These are phyloP conservation scores for Globisporangium uncinulatum DNA, from an alignment of 352 stramenopile species.

Conservation along the genomic window DNA sequence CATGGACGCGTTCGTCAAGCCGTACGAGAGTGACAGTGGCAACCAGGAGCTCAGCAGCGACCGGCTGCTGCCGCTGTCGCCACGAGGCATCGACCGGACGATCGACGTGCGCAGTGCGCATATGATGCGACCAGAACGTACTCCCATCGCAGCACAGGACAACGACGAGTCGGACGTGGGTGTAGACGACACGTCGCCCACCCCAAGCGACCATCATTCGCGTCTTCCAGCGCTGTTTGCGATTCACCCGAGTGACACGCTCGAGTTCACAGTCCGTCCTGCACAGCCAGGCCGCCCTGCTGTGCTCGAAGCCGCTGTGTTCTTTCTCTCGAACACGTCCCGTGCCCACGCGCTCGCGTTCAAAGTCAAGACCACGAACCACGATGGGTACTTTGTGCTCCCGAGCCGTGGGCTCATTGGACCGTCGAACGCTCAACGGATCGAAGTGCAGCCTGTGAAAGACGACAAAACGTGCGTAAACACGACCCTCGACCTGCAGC, in stretches of 20 bases:
- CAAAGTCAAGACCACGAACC: constrained; percentile 80
- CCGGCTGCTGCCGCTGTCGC: background rate
- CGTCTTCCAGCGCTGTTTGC: constrained; percentile 17
- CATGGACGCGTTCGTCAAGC: constrained; percentile 7
- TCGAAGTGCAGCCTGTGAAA: constrained; percentile 50
- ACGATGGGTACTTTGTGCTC: constrained; percentile 68
- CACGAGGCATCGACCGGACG: constrained; percentile 8
- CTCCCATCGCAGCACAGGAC: too few relatives aligned
- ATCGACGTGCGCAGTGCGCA: constrained; percentile 4
- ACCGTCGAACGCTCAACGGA: constrained; percentile 45
- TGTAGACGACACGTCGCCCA: background rate
- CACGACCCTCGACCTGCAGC: constrained; percentile 16
- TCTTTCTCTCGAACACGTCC: constrained; percentile 61
- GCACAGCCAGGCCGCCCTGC: constrained; percentile 16
- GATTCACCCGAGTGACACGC: constrained; percentile 35
- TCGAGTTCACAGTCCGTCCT: constrained; percentile 41
- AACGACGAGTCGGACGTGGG: background rate
- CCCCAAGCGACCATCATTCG: constrained; percentile 1
- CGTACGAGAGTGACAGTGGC: background rate
- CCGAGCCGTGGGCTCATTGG: constrained; percentile 59
- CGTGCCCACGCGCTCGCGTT: constrained; percentile 49
- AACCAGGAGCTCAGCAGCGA: background rate
- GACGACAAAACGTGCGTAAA: background rate
- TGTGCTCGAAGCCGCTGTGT: constrained; percentile 16
- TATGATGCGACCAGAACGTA: background rate